Conservation (phyloP, 2,329 filamentous ascomycete species). For the Epicoccum nigrum region DNA sequence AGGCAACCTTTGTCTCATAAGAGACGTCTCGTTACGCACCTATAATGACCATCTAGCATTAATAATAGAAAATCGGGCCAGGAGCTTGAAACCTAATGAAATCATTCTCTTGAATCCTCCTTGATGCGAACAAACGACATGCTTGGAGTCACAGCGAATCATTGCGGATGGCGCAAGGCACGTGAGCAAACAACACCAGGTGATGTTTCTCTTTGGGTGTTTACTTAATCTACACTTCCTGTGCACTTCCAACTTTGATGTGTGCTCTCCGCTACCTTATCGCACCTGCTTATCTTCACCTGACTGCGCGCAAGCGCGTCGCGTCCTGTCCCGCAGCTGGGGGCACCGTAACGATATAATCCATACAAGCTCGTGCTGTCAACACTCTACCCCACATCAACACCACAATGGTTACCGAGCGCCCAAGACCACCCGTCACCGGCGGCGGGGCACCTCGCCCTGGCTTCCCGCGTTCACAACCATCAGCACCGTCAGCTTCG, state of each 20-base stretch:
- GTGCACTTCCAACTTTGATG: neutral
- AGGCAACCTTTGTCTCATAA: conserved; percentile 94
- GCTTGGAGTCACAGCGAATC: neutral
- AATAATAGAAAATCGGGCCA: conserved; percentile 41
- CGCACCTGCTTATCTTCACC: conserved; percentile 15
- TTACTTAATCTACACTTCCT: too few relatives aligned
- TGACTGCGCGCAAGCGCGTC: conserved; percentile 21
- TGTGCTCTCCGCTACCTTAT: conserved; percentile 1
- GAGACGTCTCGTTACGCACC: conserved; percentile 20
- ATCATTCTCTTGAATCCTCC: conserved; percentile 8
- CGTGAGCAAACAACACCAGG: neutral
- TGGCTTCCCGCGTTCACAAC: conserved; percentile 1
- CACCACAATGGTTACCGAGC: conserved; percentile 9
- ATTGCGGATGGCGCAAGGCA: neutral
- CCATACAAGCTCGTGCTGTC: neutral
- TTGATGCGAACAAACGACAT: neutral
- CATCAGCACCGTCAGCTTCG: conserved; percentile 5
- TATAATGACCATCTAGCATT: conserved; percentile 37
- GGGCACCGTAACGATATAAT: too few relatives aligned
- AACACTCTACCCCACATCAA: conserved; percentile 1
- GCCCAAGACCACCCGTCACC: conserved; percentile 9
- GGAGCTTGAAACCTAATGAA: conserved; percentile 46
- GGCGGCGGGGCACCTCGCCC: conserved; percentile 4
- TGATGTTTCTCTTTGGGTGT: neutral
- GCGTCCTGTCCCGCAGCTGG: neutral